These are phyloP conservation scores for Gracilariopsis chorda DNA, from an alignment of 23 red algal genomes.

Conservation along the genomic window DNA sequence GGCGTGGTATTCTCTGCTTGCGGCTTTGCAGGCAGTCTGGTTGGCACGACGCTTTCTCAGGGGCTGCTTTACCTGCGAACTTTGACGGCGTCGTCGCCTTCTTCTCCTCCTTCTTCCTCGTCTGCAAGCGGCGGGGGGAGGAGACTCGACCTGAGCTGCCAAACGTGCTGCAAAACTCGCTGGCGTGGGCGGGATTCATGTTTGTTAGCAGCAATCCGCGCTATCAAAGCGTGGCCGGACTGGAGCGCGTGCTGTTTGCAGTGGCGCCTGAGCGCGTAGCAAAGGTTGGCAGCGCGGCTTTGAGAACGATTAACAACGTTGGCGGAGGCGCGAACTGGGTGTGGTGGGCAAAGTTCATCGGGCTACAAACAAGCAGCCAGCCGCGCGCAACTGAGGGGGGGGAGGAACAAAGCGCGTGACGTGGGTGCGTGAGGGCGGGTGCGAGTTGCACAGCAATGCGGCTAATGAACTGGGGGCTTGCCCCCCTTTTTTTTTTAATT, in stretches of 20 bases:
- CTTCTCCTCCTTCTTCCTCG: too few species aligned
- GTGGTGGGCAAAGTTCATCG: constrained; percentile 54
- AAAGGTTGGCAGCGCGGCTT: constrained; percentile 55
- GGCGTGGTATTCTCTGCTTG: constrained; percentile 69
- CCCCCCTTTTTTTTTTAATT: too few species aligned
- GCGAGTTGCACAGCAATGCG: too few species aligned
- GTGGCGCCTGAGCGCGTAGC: constrained; percentile 54
- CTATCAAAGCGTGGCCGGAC: constrained; percentile 90
- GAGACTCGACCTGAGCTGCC: constrained; percentile 50
- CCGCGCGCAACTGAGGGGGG: too few species aligned
- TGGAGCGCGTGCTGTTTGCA: constrained; percentile 75
- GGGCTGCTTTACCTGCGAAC: constrained; percentile 30
- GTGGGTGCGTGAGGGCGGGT: too few species aligned
- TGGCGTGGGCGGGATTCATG: constrained; percentile 97
- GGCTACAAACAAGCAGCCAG: constrained; percentile 54
- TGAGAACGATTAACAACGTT: constrained; percentile 91
- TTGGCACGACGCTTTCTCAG: constrained; percentile 53
- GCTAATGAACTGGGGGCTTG: too few species aligned
- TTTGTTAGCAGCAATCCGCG: constrained; percentile 87
- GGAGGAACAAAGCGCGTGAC: too few species aligned
- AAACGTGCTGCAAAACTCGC: constrained; percentile 60
- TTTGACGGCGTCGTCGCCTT: neutral
- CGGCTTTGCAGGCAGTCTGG: constrained; percentile 75
- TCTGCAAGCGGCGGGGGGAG: too few species aligned
- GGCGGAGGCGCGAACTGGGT: constrained; percentile 94